phyloP scores from a whole-genome alignment of 2,329 filamentous ascomycete species.

The Calonectria fujianensis region DNA sequence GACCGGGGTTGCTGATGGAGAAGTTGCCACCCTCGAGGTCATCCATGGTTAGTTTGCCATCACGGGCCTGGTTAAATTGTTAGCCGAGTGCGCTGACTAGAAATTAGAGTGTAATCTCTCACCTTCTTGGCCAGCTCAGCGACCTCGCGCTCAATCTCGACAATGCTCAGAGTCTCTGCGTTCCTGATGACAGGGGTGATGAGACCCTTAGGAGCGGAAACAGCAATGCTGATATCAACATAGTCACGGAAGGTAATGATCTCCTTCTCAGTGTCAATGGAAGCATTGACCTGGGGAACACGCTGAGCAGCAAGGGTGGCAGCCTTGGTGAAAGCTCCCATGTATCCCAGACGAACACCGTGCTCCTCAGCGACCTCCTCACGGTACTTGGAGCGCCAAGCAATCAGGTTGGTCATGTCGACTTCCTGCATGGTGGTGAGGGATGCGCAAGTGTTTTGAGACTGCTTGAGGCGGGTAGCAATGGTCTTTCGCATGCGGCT shows the following conservation, averaged over 20 bases:
- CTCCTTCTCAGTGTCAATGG: constrained; percentile 73
- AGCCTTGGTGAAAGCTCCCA: constrained; percentile 85
- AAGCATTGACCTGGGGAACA: constrained; percentile 83
- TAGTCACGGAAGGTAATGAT: constrained; percentile 76
- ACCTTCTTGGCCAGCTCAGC: constrained; percentile 78
- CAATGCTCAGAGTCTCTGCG: constrained; percentile 68
- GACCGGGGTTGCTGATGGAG: constrained; percentile 87
- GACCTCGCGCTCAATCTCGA: constrained; percentile 72
- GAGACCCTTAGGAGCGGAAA: constrained; percentile 81
- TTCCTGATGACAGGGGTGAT: constrained; percentile 86
- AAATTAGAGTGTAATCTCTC: constrained; percentile 60
- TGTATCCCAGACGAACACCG: constrained; percentile 76
- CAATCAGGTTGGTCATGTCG: constrained; percentile 79
- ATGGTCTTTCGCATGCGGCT: constrained; percentile 86
- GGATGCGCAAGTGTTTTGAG: constrained; percentile 81
- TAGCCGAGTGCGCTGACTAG: neutral
- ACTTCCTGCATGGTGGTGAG: constrained; percentile 74
- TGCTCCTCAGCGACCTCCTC: constrained; percentile 56
- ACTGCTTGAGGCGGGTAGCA: constrained; percentile 80
- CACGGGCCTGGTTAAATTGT: constrained; percentile 70
- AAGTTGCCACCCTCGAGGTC: constrained; percentile 86
- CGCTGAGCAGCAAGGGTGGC: constrained; percentile 79
- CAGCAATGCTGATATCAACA: constrained; percentile 84
- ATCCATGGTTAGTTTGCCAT: constrained; percentile 85
- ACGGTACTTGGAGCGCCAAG: constrained; percentile 80